Base-by-base conservation (phyloP, 1,284 basidiomycete genomes). In the Neonothopanus nambi region DNA sequence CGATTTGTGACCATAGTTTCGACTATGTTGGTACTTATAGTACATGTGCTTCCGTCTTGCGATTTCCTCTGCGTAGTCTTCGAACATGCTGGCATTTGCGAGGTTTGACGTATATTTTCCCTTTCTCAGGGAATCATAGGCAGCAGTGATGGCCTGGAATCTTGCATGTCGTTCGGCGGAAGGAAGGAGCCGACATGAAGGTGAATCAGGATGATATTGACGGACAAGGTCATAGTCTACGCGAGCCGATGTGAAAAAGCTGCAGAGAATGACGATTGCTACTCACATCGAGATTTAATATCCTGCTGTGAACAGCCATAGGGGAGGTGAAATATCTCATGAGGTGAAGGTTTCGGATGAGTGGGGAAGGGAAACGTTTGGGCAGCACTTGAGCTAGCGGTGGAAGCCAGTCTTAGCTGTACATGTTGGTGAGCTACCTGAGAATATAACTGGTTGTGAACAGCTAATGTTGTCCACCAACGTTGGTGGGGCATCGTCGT, bases 141-240 rank as follows among this genome's bases (percentile, higher is more conserved):
- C 81, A 18, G 70, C 66, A 0, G 74, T 72, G 43, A 82, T 71
- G 35, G 76, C 70, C 46, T 79, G 79, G 59, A 82, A 82, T 12
- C 72, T 75, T 4, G 70, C 63, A 51, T 76, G 77, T 12, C 74
- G 72, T 36, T 73, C 63, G 9, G 65, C 55, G 2, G 73, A 56
- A 12, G 73, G 58, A 6, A 76, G 51, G 40, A 59, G 57, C 23
- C 70, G 67, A 23, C 64, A 65, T 1, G 59, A 61, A 3, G 68
- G 66, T 3, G 71, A 70, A 56, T 82, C 80, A 5, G 80, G 79
- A 57, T 81, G 80, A 59, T 81, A 72, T 45, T 69, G 59, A n/a
- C 77, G 76, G 38, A 78, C 80, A 37, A 81, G 75, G 35, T 82
- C 78, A 57, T 78, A 81, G 61, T 81, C 80, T 82, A 57, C 28